Evolutionary conservation across 768 basidiomycete genomes (phyloP).

Genomic region (Inosperma sp.): DNA sequence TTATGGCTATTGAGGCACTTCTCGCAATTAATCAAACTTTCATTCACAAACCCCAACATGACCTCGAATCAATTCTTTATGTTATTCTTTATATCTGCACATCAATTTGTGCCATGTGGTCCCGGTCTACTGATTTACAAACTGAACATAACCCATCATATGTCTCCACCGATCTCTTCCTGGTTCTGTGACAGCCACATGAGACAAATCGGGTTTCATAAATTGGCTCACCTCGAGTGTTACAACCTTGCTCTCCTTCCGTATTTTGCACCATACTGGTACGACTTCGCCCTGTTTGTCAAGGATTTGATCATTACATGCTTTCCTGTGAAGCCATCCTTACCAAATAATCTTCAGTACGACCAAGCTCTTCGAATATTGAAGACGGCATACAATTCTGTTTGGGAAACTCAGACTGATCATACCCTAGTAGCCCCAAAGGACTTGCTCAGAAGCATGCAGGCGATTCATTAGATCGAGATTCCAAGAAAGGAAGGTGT

Average conservation of each 20-base stretch:
- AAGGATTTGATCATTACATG: conserved; percentile 1
- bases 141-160: background rate
- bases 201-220: background rate
- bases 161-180: background rate
- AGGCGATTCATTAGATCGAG: background rate
- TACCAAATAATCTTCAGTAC: background rate
- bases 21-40: conserved; percentile 1
- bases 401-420: background rate
- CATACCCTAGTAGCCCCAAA: background rate
- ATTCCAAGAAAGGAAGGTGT: conserved; percentile 1
- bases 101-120: background rate
- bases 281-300: background rate
- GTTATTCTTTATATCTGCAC: conserved; percentile 5
- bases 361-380: background rate
- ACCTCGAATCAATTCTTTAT: conserved; percentile 3
- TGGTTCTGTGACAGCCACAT: background rate
- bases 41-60: conserved; percentile 6
- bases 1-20: conserved; percentile 5
- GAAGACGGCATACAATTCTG: background rate
- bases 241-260: background rate
- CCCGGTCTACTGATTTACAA: background rate
- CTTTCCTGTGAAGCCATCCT: background rate
- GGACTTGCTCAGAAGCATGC: background rate
- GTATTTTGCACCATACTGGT: background rate
- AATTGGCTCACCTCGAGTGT: background rate